phyloP scores from a whole-genome alignment of 768 basidiomycete species.

The Tulasnella sp. region DNA sequence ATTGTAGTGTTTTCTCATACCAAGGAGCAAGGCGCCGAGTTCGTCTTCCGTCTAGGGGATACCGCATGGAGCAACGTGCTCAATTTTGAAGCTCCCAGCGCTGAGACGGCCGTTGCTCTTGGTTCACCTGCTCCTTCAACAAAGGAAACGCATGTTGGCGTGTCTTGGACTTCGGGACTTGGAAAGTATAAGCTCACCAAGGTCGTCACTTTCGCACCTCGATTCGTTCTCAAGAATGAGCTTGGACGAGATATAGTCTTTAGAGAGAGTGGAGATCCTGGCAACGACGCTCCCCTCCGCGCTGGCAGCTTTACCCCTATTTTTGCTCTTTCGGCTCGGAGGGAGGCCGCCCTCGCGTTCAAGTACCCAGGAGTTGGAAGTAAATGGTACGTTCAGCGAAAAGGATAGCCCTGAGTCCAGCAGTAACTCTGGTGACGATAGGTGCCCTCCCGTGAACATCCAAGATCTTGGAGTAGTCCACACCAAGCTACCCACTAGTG shows the following conservation, averaged over 20 bases:
- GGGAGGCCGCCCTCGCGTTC: slow-evolving; percentile 77
- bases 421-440: slow-evolving; percentile 43
- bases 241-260: slow-evolving; percentile 69
- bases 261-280: slow-evolving; percentile 80
- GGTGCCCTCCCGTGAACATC: slow-evolving; percentile 92
- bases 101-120: slow-evolving; percentile 82
- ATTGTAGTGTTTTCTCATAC: slow-evolving; percentile 81
- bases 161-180: slow-evolving; percentile 92
- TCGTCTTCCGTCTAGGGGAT: slow-evolving; percentile 75
- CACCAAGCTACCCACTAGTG: slow-evolving; percentile 60
- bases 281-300: slow-evolving; percentile 62
- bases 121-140: slow-evolving; percentile 57
- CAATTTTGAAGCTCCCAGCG: slow-evolving; percentile 87
- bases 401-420: neutral
- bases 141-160: slow-evolving; percentile 76
- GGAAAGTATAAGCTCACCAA: slow-evolving; percentile 98
- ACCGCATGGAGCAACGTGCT: slow-evolving; percentile 94
- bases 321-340: slow-evolving; percentile 64
- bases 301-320: slow-evolving; percentile 73
- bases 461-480: slow-evolving; percentile 87
- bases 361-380: slow-evolving; percentile 85
- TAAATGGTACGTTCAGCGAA: slow-evolving; percentile 61
- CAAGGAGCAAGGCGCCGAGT: slow-evolving; percentile 78
- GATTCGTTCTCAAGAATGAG: slow-evolving; percentile 88
- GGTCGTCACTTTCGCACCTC: slow-evolving; percentile 86